A percentile compares a stretch with the other conserved stretches of the same genome.
phyloP scores from a whole-genome alignment of 2,329 filamentous ascomycete species.

The Sporothrix phasma region DNA sequence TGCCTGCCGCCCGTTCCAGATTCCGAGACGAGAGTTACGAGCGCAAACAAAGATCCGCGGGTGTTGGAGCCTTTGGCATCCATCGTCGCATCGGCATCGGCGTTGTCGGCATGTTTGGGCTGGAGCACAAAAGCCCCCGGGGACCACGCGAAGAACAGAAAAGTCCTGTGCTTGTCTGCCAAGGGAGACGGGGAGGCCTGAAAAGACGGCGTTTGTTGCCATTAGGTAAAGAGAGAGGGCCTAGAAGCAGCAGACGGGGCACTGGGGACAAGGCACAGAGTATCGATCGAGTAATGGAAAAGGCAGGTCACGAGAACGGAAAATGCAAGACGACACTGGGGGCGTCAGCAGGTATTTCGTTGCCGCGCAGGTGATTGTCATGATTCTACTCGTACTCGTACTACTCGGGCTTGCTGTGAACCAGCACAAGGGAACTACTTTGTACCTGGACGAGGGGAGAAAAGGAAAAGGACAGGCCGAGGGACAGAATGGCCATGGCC shows the following conservation, averaged over 20 bases:
- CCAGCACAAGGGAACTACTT: no score
- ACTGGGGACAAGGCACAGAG: neutral
- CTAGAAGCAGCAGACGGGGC: neutral
- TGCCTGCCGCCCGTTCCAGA: neutral
- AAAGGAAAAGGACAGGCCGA: neutral
- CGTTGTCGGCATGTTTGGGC: neutral
- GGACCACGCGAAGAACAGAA: neutral
- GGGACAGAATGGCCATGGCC: neutral
- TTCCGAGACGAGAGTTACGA: no score
- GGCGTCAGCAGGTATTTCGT: neutral
- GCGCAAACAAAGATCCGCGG: neutral
- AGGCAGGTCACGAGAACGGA: neutral
- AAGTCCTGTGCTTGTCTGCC: neutral
- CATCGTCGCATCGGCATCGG: no score
- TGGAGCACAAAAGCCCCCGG: no score
- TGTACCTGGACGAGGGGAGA: no score
- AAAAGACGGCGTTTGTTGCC: neutral
- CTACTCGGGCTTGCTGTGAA: no score
- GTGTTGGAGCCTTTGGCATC: neutral
- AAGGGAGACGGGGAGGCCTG: neutral
- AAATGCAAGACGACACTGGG: neutral
- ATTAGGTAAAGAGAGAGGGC: neutral
- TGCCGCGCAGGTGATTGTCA: no score
- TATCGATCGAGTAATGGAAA: conserved; percentile 11
- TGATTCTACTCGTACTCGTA: no score